Evolutionary conservation across 352 stramenopile species (phyloP), one percentile per base, ranked within the genome.

Genomic region (Phytopythium mirpurense): DNA sequence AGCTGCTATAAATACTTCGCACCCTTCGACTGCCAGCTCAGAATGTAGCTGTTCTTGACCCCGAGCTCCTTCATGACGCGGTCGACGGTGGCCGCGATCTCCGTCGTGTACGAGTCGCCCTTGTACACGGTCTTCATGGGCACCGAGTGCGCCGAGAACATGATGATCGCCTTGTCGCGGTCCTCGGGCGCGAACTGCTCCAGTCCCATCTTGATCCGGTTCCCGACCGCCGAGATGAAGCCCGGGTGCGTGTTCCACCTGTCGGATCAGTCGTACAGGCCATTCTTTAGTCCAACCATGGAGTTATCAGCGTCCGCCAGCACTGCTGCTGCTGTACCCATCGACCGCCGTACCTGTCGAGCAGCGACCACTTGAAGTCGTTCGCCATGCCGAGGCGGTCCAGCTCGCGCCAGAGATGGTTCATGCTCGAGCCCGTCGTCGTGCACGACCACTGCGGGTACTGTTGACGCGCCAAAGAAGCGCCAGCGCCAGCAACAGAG

Each of bases 361-460:
- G 88, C 42, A 93, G 70, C 38, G 82, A 93, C 82, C 82, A 93
- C 57, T 93, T 59, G 62, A 93, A 93, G 46, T 78, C 60, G 45
- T 86, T 57, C 29, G 70, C 87, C 76, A 99, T 90, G 34, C 98
- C 76, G 23, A 98, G 77, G 3, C 81, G 78, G 36, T 86, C 70
- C 5, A 94, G 56, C 44, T 94, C 81, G 9, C 86, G 70, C 87
- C 86, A 95, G 43, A 96, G 63, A 15, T 95, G 76, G 68, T 95
- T 95, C 64, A 99, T 86, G 54, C 90, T 98, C 21, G 90, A 98
- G 21, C 97, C 97, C 12, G 90, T 94, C 9, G 97, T 99, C 34
- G 94, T 98, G 69, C 98, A 98, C 31, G 86, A 98, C 74, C 97
- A 99, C 78, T 99, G 96, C 27, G 97, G 97, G 72, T 99, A 99